Base-by-base conservation (phyloP, 805 yeast species). In the Candida oleophila region DNA sequence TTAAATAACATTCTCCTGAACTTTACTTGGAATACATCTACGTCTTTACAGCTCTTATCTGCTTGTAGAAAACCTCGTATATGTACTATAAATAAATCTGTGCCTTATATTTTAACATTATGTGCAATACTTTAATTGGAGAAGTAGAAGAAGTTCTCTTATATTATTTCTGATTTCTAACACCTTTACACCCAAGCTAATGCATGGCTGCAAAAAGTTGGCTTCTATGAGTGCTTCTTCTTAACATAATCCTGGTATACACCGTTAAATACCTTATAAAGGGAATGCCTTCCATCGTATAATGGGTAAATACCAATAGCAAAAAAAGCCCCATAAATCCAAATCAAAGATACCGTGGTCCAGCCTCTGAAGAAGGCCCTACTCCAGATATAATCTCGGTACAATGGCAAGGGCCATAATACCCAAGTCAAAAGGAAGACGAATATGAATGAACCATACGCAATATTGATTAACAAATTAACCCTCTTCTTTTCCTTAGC, bases 401-500 rank as follows among this genome's bases (percentile, higher is more conserved):
- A 72, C 20, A 72, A 55, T 19, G 77, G 74, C 41, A 72, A 59
- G 34, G 77, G 76, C 69, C 71, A 66, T n/a, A 68, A 44, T 1
- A 69, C 69, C 69, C 71, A 67, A 2, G 71, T 66, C 3, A 68
- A 38, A n/a, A 66, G 46, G 4, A 65, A 48, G n/a, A 56, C 53
- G 35, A 66, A 51, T 1, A 66, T 41, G 4, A 61, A 50, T 12
- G 63, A 54, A 14, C 51, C 57, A 36, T 56, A 54, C 3, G 71
- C 65, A 11, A 67, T 47, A 43, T 58, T 62, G 9, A 16, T n/a
- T 7, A 19, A 33, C 25, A 33, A 36, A 12, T 43, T 42, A 22
- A 14, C 36, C 40, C 16, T 41, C 52, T 18, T 47, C 51, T 20
- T 45, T 46, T 38, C 45, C 20, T 42, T 42, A 5, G 16, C 39